Base-by-base conservation (phyloP, 2,329 filamentous ascomycete genomes). In the Penicillium aurantiogriseum region DNA sequence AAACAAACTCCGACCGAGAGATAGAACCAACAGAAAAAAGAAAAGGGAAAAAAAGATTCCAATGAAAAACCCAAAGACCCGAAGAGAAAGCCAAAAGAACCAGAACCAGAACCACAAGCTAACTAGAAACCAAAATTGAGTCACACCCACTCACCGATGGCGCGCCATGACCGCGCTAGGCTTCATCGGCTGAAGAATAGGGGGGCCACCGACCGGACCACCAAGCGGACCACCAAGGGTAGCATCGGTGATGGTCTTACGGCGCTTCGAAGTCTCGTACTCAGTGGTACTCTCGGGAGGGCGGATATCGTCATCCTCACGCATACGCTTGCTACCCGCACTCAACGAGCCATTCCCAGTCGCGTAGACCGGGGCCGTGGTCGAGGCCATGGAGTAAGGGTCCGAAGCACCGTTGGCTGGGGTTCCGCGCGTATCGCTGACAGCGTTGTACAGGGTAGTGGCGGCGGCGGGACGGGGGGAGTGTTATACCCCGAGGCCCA, bases 391-490 rank as follows among this genome's bases (percentile, higher is more conserved):
- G 35, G 85, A 83, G 71, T 95, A 95, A 7, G 87, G 84, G 64
- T 95, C 90, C 49, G 83, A 83, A 21, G 82, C 76, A 31, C 88
- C 88, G 64, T 90, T 91, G 19, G 83, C 79, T 11, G 85, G 75
- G 31, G 81, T 77, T 47, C 80, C 85, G 27, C 90, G 85, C 58
- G 91, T 89, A 71, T 90, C 91, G 72, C 88, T 92, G 79, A 96
- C 92, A 61, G 95, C 88, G 74, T 87, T 95, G 81, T 96, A 96
- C 50, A 96, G 80, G 71, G 87, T 95, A 79, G 90, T 92, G 0
- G 90, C 87, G 4, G 88, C 83, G 1, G 76, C 63, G 2, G 84
- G 80, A 42, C 91, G 87, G 23, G 92, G 48, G 92, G 89, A 0
- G 91, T 92, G 71, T 81, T 88, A 77, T 95, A 96, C 27, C 87